Evolutionary conservation across 2,329 filamentous ascomycete species (phyloP).

Genomic region (Exophiala mesophila): DNA sequence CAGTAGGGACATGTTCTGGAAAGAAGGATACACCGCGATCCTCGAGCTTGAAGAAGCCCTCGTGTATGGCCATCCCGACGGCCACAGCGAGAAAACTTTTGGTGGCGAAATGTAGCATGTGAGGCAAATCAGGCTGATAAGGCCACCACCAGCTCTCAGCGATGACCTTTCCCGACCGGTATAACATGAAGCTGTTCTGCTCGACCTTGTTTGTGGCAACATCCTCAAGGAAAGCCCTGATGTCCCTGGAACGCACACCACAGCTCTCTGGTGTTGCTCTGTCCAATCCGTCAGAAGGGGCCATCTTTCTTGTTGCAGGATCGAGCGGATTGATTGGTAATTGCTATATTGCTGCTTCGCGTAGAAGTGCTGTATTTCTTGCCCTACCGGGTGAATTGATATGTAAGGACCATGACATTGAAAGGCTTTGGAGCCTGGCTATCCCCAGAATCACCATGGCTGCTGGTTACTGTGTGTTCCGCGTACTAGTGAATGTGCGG

Average conservation of each 20-base stretch:
- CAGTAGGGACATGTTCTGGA: constrained; percentile 2
- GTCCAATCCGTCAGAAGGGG: constrained; percentile 2
- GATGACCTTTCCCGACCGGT: constrained; percentile 1
- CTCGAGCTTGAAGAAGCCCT: constrained; percentile 2
- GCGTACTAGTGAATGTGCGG: too few species aligned
- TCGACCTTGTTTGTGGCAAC: neutral
- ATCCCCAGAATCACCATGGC: too few species aligned
- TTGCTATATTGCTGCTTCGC: too few species aligned
- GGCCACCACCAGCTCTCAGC: constrained; percentile 6
- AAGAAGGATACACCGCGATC: constrained; percentile 4
- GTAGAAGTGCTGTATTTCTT: too few species aligned
- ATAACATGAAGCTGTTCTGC: constrained; percentile 6
- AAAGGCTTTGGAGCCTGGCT: too few species aligned
- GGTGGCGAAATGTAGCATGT: constrained; percentile 6
- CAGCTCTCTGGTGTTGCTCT: constrained; percentile 5
- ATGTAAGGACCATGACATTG: too few species aligned
- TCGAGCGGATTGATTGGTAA: too few species aligned
- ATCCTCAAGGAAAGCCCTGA: constrained; percentile 5
- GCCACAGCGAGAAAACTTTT: constrained; percentile 6
- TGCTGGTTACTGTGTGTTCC: too few species aligned
- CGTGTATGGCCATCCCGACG: constrained; percentile 5
- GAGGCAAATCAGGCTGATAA: constrained; percentile 3
- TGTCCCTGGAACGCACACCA: constrained; percentile 1
- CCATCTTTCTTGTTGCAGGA: too few species aligned
- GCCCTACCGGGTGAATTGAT: too few species aligned